Evolutionary conservation across 192 early-diverging fungal genomes (phyloP).

Genomic region (Coemansia sp.): DNA sequence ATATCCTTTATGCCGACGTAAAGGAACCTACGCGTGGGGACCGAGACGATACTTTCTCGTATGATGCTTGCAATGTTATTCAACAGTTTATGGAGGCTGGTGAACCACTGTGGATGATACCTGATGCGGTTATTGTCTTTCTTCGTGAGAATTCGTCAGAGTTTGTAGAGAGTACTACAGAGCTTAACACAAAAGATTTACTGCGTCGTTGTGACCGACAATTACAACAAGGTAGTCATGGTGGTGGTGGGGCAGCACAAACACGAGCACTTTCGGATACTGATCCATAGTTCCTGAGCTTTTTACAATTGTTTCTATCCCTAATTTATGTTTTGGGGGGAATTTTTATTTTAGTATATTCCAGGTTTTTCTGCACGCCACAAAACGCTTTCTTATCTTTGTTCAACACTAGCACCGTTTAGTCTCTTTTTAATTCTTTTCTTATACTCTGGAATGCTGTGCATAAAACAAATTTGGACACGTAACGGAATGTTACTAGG

Average conservation of each 20-base stretch:
- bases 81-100: conserved; percentile 66
- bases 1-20: conserved; percentile 82
- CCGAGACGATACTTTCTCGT: conserved; percentile 62
- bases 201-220: conserved; percentile 46
- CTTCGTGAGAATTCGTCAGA: conserved; percentile 44
- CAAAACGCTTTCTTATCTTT: neutral
- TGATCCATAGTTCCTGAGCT: neutral
- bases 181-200: conserved; percentile 56
- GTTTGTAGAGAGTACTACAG: conserved; percentile 37
- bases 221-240: conserved; percentile 10
- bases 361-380: neutral
- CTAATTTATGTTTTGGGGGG: too few relatives aligned
- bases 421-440: neutral
- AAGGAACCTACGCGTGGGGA: conserved; percentile 79
- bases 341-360: neutral
- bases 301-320: neutral
- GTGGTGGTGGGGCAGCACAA: conserved; percentile 8
- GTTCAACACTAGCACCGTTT: neutral
- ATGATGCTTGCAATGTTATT: conserved; percentile 67
- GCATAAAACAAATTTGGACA: neutral
- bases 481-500: neutral
- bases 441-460: neutral
- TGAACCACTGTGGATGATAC: conserved; percentile 65
- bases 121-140: conserved; percentile 45
- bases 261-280: conserved; percentile 9